Evolutionary conservation across 768 basidiomycete genomes (phyloP).

Genomic region (Sarcodon aspratus): DNA sequence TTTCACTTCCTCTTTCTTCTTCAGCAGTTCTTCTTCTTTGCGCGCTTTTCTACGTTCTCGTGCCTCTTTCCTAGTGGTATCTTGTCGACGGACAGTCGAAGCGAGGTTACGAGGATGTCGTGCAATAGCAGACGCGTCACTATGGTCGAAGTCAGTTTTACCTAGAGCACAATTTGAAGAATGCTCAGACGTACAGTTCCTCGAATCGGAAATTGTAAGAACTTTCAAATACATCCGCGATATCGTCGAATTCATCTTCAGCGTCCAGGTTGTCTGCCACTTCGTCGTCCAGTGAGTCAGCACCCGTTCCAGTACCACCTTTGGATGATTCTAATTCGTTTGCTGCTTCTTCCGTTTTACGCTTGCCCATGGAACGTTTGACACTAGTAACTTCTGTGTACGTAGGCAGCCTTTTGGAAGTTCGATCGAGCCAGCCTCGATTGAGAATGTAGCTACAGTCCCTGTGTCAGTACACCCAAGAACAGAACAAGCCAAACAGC

Average conservation of each 20-base stretch:
- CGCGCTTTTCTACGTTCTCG: slow-evolving; percentile 66
- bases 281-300: slow-evolving; percentile 11
- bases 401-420: slow-evolving; percentile 65
- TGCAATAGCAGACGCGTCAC: slow-evolving; percentile 52
- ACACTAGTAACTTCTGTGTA: slow-evolving; percentile 65
- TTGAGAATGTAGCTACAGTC: slow-evolving; percentile 81
- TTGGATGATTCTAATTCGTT: slow-evolving; percentile 13
- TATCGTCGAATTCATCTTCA: slow-evolving; percentile 79
- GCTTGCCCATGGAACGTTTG: slow-evolving; percentile 15
- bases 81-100: slow-evolving; percentile 55
- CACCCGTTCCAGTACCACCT: slow-evolving; percentile 19
- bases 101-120: slow-evolving; percentile 69
- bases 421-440: slow-evolving; percentile 92
- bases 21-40: slow-evolving; percentile 65
- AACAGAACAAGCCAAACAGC: slow-evolving; percentile 14
- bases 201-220: slow-evolving; percentile 98
- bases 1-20: slow-evolving; percentile 72
- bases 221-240: slow-evolving; percentile 87
- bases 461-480: background rate
- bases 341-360: slow-evolving; percentile 5
- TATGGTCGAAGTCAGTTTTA: slow-evolving; percentile 17
- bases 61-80: slow-evolving; percentile 76
- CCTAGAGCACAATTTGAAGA: background rate
- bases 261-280: slow-evolving; percentile 27
- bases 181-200: slow-evolving; percentile 59